Percentiles rank a stretch among this genome's conserved stretches.
These are phyloP conservation scores for Bromus sterilis DNA, from an alignment of 176 grass and related monocot genomes.

Conservation along the genomic window DNA sequence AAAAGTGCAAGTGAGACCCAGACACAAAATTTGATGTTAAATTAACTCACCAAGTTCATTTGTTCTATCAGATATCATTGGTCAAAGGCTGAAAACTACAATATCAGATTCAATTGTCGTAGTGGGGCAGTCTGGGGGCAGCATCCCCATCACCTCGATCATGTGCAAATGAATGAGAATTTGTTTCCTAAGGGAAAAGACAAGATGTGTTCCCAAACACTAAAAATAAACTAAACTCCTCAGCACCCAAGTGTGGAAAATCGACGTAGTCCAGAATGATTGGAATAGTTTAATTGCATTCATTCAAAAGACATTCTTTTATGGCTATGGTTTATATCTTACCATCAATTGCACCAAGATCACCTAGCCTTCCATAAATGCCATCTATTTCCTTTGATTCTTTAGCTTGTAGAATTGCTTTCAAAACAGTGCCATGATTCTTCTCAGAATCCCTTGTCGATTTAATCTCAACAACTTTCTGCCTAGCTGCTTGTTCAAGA, in stretches of 20 bases:
- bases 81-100: not conserved
- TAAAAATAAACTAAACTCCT: not conserved
- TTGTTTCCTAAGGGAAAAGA: not conserved
- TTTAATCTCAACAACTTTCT: constrained; percentile 78
- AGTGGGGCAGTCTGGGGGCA: not conserved
- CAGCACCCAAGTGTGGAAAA: not conserved
- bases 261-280: not conserved
- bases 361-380: constrained; percentile 88
- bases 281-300: not conserved
- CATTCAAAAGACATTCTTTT: not conserved
- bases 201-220: not conserved
- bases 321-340: constrained; percentile 15
- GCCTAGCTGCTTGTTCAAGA: constrained; percentile 73
- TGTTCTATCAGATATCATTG: not conserved
- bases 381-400: constrained; percentile 93
- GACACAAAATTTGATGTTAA: not conserved
- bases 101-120: not conserved
- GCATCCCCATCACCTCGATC: not conserved
- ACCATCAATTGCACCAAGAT: constrained; percentile 94
- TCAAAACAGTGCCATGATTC: constrained; percentile 64
- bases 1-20: not conserved
- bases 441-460: constrained; percentile 68
- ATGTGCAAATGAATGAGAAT: not conserved
- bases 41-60: not conserved
- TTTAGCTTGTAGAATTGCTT: constrained; percentile 87